Conservation (phyloP, 2,329 filamentous ascomycete genomes). For the Diaporthe vaccinii region DNA sequence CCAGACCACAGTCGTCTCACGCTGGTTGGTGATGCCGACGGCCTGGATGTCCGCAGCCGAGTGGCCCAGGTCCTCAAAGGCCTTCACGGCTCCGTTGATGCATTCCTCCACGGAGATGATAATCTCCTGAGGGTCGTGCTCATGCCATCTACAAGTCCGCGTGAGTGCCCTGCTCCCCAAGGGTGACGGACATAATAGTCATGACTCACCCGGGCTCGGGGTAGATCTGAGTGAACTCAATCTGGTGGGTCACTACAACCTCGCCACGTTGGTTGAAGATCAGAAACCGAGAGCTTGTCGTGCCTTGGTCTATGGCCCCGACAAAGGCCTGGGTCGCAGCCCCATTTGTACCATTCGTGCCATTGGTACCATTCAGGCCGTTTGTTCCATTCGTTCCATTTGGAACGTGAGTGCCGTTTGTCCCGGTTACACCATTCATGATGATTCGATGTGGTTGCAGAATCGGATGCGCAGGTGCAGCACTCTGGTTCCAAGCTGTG, state of each 20-base stretch:
- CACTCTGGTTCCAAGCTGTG: not conserved
- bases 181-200: constrained; percentile 20
- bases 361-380: not conserved
- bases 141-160: constrained; percentile 78
- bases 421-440: constrained; percentile 10
- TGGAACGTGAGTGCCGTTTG: not conserved
- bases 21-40: constrained; percentile 90
- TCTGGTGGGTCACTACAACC: constrained; percentile 85
- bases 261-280: constrained; percentile 87
- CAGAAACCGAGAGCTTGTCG: constrained; percentile 89
- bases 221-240: constrained; percentile 88
- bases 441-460: not conserved
- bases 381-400: constrained; percentile 1
- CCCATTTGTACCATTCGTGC: not conserved
- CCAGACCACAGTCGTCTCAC: constrained; percentile 90
- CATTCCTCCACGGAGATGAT: constrained; percentile 82
- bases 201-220: constrained; percentile 82
- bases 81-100: constrained; percentile 80
- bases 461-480: not conserved
- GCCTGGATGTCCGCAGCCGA: constrained; percentile 77
- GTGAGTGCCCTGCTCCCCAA: constrained; percentile 39
- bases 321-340: constrained; percentile 67
- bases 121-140: constrained; percentile 86
- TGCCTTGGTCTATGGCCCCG: constrained; percentile 91
- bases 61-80: constrained; percentile 79